A percentile compares a stretch with the other conserved stretches of the same genome.
These are phyloP conservation scores for Trichoderma virens DNA, from an alignment of 495 filamentous ascomycete genomes.

Conservation along the genomic window DNA sequence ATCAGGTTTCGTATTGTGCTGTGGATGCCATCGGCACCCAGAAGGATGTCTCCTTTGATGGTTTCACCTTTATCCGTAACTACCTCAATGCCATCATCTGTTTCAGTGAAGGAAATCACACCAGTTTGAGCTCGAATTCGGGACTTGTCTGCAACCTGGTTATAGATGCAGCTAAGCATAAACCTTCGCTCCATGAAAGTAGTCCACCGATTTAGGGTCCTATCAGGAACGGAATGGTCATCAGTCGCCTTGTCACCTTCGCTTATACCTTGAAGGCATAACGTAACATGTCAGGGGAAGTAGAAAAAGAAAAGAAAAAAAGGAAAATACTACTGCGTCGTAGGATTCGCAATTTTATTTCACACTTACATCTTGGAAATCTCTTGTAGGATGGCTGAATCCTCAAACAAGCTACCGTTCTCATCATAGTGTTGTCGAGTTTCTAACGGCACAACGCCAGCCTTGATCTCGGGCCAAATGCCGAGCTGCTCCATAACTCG, in stretches of 20 bases:
- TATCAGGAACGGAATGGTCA: not conserved
- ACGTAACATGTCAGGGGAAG: not conserved
- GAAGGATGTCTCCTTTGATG: constrained; percentile 18
- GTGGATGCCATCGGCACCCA: constrained; percentile 20
- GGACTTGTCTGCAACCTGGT: constrained; percentile 18
- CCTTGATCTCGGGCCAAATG: constrained; percentile 20
- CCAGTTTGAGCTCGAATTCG: constrained; percentile 12
- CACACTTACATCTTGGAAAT: constrained; percentile 14
- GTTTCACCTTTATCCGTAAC: constrained; percentile 15
- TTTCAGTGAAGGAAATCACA: constrained; percentile 15
- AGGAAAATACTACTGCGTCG: not conserved
- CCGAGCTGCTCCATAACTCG: constrained; percentile 42
- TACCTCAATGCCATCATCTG: constrained; percentile 17
- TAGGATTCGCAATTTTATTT: not conserved
- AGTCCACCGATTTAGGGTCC: constrained; percentile 3
- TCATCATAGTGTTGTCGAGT: constrained; percentile 16
- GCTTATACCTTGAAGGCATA: not conserved
- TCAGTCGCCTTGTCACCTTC: not conserved
- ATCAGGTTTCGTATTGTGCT: constrained; percentile 16
- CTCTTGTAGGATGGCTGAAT: constrained; percentile 14
- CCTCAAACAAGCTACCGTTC: constrained; percentile 16
- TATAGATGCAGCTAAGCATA: constrained; percentile 15
- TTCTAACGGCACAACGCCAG: constrained; percentile 13
- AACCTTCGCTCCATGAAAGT: constrained; percentile 18
- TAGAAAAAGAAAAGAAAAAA: not conserved